Evolutionary conservation across 176 grass and related monocot species (phyloP).

Genomic region (Pontederia paniculata): DNA sequence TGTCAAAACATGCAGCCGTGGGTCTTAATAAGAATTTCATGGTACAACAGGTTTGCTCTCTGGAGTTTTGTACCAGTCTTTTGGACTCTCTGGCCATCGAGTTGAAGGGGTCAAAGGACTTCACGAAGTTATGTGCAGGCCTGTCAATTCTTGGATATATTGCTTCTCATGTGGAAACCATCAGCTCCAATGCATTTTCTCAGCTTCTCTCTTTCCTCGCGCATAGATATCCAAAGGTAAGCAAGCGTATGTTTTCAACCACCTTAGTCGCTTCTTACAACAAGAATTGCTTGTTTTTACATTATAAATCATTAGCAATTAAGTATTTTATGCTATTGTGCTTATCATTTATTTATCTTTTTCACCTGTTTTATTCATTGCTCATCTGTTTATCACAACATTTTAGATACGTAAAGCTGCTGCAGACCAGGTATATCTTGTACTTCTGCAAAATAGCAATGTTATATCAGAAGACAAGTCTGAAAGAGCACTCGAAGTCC

Average conservation of each 20-base stretch:
- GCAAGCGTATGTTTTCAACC: neutral
- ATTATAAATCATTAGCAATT: too few species aligned
- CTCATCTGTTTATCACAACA: conserved; percentile 1
- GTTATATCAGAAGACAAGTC: conserved; percentile 33
- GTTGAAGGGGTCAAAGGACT: conserved; percentile 79
- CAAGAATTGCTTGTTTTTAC: neutral
- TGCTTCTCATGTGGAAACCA: conserved; percentile 46
- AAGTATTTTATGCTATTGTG: too few species aligned
- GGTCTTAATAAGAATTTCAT: neutral
- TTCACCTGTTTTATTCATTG: too few species aligned
- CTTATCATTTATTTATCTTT: too few species aligned
- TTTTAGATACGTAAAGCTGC: conserved; percentile 69
- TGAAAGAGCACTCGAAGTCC: conserved; percentile 51
- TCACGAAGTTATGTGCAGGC: conserved; percentile 65
- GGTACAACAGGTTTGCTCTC: conserved; percentile 30
- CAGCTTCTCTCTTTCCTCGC: conserved; percentile 60
- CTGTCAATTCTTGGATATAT: conserved; percentile 83
- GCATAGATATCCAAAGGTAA: conserved; percentile 93
- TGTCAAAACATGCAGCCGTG: too few species aligned
- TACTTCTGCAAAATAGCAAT: conserved; percentile 58
- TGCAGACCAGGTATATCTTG: conserved; percentile 86
- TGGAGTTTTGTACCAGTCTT: conserved; percentile 50
- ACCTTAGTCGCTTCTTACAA: too few species aligned
- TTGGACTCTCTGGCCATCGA: conserved; percentile 49
- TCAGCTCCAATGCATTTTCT: conserved; percentile 57